phyloP scores from a whole-genome alignment of 2,329 filamentous ascomycete species.

The Teratosphaeria gauchensis region DNA sequence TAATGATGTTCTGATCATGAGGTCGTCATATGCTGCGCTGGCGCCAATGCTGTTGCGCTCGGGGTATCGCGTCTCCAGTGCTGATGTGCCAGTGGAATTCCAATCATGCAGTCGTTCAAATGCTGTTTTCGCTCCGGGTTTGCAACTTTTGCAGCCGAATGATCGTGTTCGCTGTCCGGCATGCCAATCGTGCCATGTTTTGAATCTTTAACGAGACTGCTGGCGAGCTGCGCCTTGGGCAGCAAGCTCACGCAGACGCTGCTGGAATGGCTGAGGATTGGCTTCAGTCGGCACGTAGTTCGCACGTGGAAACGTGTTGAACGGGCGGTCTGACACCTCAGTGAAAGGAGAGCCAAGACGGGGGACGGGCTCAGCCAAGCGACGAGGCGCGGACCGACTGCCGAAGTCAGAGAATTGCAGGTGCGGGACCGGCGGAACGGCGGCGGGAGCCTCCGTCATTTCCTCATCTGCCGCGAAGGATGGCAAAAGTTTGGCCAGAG shows the following conservation, averaged over 20 bases:
- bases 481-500: constrained; percentile 45
- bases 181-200: neutral
- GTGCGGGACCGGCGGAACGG: constrained; percentile 2
- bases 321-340: constrained; percentile 27
- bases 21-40: neutral
- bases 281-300: constrained; percentile 21
- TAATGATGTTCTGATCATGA: neutral
- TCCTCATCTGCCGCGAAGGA: constrained; percentile 18
- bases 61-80: neutral
- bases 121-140: constrained; percentile 2
- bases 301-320: constrained; percentile 38
- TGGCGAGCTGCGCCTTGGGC: constrained; percentile 3
- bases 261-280: constrained; percentile 23
- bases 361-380: constrained; percentile 30
- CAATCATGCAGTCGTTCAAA: neutral
- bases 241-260: constrained; percentile 23
- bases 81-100: neutral
- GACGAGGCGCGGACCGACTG: constrained; percentile 23
- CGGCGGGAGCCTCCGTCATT: constrained; percentile 21
- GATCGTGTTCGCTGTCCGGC: neutral
- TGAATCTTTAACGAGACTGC: neutral
- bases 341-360: constrained; percentile 41
- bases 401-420: constrained; percentile 10
- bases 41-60: neutral
- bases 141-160: neutral